Evolutionary conservation across 2,329 filamentous ascomycete genomes (phyloP).

Genomic region (Cyphellophora europaea): DNA sequence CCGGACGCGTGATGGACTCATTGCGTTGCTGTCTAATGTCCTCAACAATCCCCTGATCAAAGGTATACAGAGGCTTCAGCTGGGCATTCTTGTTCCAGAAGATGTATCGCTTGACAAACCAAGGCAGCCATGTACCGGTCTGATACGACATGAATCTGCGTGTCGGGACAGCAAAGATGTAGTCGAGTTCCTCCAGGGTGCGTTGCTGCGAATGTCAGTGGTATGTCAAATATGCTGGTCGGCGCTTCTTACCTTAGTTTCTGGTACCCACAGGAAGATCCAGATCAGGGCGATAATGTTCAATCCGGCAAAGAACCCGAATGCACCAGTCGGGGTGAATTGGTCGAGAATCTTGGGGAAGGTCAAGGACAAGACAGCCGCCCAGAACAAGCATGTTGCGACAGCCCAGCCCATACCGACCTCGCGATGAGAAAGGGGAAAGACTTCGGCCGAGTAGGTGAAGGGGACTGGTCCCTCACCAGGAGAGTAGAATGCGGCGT

Average conservation of each 20-base stretch:
- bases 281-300: slow-evolving; percentile 39
- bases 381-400: slow-evolving; percentile 39
- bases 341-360: slow-evolving; percentile 20
- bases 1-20: too few species aligned
- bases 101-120: slow-evolving; percentile 36
- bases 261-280: slow-evolving; percentile 31
- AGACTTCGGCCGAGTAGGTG: slow-evolving; percentile 40
- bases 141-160: slow-evolving; percentile 31
- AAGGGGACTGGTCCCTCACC: slow-evolving; percentile 41
- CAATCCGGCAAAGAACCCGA: slow-evolving; percentile 38
- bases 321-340: slow-evolving; percentile 18
- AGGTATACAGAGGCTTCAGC: slow-evolving; percentile 42
- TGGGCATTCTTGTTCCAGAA: slow-evolving; percentile 22
- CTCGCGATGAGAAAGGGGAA: slow-evolving; percentile 40
- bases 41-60: slow-evolving; percentile 16
- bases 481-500: slow-evolving; percentile 42
- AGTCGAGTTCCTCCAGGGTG: slow-evolving; percentile 25
- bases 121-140: slow-evolving; percentile 30
- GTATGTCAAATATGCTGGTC: neutral
- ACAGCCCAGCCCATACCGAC: slow-evolving; percentile 35
- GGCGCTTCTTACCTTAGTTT: too few species aligned
- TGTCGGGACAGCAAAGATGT: slow-evolving; percentile 39
- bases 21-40: too few species aligned
- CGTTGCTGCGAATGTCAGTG: slow-evolving; percentile 18
- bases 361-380: slow-evolving; percentile 37